Percentiles rank a stretch among this genome's conserved stretches.
Evolutionary conservation across 139 green algal species (phyloP).

Genomic region (Eudorina sp.): DNA sequence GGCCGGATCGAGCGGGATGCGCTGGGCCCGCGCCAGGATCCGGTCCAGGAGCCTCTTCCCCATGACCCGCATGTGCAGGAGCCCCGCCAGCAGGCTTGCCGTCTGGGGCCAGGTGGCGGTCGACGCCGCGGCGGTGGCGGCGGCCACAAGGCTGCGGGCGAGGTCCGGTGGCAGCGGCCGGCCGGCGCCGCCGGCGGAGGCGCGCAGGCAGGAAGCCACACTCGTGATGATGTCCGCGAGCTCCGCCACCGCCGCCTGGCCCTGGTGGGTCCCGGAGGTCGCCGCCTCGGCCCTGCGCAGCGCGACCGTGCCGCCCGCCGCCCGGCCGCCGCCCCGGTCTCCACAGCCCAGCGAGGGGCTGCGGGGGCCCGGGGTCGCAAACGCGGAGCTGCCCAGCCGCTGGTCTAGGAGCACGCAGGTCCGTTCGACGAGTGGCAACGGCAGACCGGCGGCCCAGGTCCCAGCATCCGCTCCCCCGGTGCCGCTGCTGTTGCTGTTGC

Average conservation of each 20-base stretch:
- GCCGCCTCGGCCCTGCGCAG: background rate
- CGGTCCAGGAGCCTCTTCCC: background rate
- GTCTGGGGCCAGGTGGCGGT: background rate
- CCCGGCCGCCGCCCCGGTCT: background rate
- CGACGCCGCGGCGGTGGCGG: background rate
- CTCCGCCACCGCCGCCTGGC: background rate
- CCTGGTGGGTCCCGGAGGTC: no score
- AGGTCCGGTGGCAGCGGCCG: constrained; percentile 14
- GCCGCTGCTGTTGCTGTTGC: background rate
- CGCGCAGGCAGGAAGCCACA: background rate
- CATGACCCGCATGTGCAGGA: background rate
- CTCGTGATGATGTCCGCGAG: background rate
- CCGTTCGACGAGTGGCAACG: background rate
- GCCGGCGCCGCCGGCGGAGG: no score
- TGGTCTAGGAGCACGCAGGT: constrained; percentile 26
- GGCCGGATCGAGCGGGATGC: background rate
- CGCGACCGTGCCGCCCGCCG: no score
- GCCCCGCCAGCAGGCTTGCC: background rate
- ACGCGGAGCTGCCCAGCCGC: background rate
- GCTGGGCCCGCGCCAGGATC: background rate
- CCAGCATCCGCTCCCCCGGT: background rate
- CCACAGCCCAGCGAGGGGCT: background rate
- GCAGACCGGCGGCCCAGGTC: background rate
- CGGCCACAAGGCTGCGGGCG: constrained; percentile 11
- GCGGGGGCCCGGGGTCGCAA: background rate